Evolutionary conservation across 805 yeast genomes (phyloP).

Genomic region (Nakazawaea peltata): DNA sequence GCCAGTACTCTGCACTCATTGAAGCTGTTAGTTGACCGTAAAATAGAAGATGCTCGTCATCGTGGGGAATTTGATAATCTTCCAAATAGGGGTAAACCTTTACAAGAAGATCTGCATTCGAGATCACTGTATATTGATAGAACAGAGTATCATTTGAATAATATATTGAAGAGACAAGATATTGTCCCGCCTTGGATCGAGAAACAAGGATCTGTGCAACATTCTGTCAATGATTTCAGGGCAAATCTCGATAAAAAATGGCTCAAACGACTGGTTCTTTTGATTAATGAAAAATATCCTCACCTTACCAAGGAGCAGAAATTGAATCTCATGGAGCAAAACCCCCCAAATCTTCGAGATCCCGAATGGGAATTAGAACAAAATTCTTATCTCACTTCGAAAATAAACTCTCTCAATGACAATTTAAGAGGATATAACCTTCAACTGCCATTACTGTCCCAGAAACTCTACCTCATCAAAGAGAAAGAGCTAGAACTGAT

Average conservation of each 20-base stretch:
- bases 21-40: conserved; percentile 62
- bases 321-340: conserved; percentile 11
- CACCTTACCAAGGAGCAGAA: conserved; percentile 13
- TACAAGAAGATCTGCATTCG: conserved; percentile 29
- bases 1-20: conserved; percentile 42
- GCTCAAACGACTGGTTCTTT: conserved; percentile 23
- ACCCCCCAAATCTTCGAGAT: conserved; percentile 15
- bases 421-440: conserved; percentile 49
- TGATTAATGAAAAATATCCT: conserved; percentile 20
- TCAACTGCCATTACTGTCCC: conserved; percentile 56
- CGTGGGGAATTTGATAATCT: conserved; percentile 62
- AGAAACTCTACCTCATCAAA: conserved; percentile 39
- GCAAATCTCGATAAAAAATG: conserved; percentile 32
- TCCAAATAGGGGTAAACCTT: conserved; percentile 54
- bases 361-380: conserved; percentile 31
- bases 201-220: conserved; percentile 51
- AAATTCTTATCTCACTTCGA: conserved; percentile 21
- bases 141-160: conserved; percentile 73
- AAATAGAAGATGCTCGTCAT: conserved; percentile 65
- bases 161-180: conserved; percentile 67
- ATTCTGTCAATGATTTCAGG: conserved; percentile 40
- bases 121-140: conserved; percentile 52
- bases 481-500: conserved; percentile 36
- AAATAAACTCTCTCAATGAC: conserved; percentile 35
- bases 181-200: conserved; percentile 90